These are phyloP conservation scores for Backusella tuberculispora DNA, from an alignment of 192 early-diverging fungal genomes.

Conservation along the genomic window DNA sequence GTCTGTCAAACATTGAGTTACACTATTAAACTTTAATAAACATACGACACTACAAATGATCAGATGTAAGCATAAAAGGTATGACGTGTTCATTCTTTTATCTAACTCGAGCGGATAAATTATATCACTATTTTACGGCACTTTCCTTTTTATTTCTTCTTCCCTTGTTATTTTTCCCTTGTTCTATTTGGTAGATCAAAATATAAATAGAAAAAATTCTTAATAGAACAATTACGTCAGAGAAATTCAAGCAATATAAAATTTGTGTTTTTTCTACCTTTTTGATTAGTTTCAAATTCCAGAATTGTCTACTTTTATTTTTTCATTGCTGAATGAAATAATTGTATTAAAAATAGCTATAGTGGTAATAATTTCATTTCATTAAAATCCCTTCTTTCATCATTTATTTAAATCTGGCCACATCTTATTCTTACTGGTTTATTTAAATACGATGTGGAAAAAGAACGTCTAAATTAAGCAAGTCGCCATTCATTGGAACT, in stretches of 20 bases:
- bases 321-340: background rate
- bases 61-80: background rate
- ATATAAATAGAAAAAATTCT: background rate
- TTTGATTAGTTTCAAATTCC: background rate
- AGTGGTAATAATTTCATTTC: no score
- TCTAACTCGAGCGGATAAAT: background rate
- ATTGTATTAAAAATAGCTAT: no score
- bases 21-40: constrained; percentile 12
- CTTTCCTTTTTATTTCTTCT: background rate
- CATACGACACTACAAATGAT: background rate
- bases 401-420: no score
- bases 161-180: background rate
- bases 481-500: constrained; percentile 7
- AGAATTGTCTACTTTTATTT: background rate
- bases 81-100: constrained; percentile 2
- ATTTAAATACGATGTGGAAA: background rate
- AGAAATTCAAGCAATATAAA: background rate
- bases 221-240: background rate
- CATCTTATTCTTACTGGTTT: background rate
- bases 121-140: background rate
- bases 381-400: no score
- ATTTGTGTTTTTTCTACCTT: background rate
- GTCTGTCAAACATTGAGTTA: constrained; percentile 10
- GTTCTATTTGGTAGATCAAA: background rate
- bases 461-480: constrained; percentile 11